Evolutionary conservation across 768 basidiomycete genomes (phyloP), one percentile per base, ranked within the genome.

Genomic region (Tylopilus subfusipes): DNA sequence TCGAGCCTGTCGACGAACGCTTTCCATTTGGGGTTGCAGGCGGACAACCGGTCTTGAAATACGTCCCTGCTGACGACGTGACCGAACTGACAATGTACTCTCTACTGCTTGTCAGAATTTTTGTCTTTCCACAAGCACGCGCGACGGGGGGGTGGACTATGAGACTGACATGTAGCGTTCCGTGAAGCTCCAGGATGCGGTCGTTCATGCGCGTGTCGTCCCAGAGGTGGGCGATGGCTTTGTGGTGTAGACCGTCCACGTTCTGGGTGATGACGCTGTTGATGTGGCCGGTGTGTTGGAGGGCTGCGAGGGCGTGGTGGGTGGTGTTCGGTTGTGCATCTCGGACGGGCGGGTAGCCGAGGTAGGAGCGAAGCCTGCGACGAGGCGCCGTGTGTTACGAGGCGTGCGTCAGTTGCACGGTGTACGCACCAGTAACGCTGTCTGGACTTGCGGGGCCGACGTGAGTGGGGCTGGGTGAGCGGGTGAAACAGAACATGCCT

Each of bases 191-290:
- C 22, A 97, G 74, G 42, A 93, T 84, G 24, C 72, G 67, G 59
- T 68, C 49, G 58, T 72, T 46, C 68, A 72, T 65, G 21, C 60
- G 65, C n/a, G 64, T 65, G 49, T 67, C 72, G 56, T 65, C 71
- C 72, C 69, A 73, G 55, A 79, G 76, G 65, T 72, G 71, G 33
- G 70, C 53, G 19, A 89, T 71, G 9, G 92, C 90, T 71, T 90
- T 92, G 48, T 85, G 85, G 64, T 98, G 95, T 7, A 98, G 81
- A 2, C 93, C 94, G 64, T 98, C 96, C n/a, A 98, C 95, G 60
- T 90, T 90, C 70, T 87, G 88, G 0, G 96, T 98, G 57, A 98
- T 83, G 30, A 94, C 68, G 25, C 75, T 73, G 21, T 78, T 70
- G 19, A 90, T 75, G 49, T 84, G 70, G 3, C 78, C 80, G 10